phyloP scores from a whole-genome alignment of 2,329 filamentous ascomycete species.

The Calonectria naviculata region DNA sequence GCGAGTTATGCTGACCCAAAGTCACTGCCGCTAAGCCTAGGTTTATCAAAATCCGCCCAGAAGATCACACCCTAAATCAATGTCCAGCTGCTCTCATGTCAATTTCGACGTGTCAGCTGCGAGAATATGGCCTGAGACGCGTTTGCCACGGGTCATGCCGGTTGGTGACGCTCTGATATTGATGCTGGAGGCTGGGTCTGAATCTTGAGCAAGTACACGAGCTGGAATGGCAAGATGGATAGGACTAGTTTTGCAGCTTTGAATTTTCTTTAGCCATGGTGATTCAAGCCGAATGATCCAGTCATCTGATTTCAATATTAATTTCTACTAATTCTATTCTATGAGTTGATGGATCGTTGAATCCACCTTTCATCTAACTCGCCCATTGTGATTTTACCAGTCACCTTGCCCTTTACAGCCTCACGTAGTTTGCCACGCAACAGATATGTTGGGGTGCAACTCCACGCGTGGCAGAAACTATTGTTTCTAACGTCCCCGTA shows the following conservation, averaged over 20 bases:
- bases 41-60: too few species aligned
- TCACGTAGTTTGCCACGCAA: constrained; percentile 13
- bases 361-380: constrained; percentile 23
- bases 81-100: background rate
- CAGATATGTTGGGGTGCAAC: constrained; percentile 28
- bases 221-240: background rate
- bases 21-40: too few species aligned
- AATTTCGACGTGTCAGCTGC: background rate
- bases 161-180: background rate
- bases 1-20: too few species aligned
- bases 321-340: background rate
- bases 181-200: background rate
- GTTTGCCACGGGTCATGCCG: constrained; percentile 3
- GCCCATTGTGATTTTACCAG: constrained; percentile 23
- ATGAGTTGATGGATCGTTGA: constrained; percentile 7
- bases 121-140: background rate
- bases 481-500: constrained; percentile 31
- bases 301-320: background rate
- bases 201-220: background rate
- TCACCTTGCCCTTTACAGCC: constrained; percentile 9
- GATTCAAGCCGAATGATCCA: background rate
- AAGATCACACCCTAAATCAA: background rate
- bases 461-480: constrained; percentile 32
- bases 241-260: background rate
- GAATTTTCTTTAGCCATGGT: background rate